Conservation (phyloP, 805 yeast species). For the Candida suzukii region DNA sequence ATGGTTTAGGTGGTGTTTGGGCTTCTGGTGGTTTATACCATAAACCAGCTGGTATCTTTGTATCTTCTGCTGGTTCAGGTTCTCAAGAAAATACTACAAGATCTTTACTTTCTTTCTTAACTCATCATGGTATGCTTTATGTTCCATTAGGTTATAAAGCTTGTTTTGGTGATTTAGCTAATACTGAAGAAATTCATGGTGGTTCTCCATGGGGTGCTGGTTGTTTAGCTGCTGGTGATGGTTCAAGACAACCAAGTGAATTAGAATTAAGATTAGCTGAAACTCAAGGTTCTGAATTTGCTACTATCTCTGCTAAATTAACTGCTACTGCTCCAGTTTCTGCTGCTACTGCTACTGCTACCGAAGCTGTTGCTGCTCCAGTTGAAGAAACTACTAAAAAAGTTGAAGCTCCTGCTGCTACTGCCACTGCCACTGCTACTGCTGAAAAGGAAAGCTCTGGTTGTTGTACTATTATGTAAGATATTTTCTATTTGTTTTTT, state of each 20-base stretch:
- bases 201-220: constrained; percentile 89
- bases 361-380: constrained; percentile 3
- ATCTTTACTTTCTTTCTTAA: constrained; percentile 55
- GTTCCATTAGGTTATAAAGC: constrained; percentile 73
- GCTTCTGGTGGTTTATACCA: constrained; percentile 65
- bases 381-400: constrained; percentile 6
- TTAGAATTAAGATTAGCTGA: constrained; percentile 58
- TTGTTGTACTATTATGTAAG: constrained; percentile 27
- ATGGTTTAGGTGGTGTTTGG: constrained; percentile 76
- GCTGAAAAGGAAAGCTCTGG: constrained; percentile 13
- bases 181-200: constrained; percentile 65
- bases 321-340: constrained; percentile 3
- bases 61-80: constrained; percentile 75
- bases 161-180: constrained; percentile 45
- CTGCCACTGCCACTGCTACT: constrained; percentile 7
- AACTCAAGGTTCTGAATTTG: constrained; percentile 64
- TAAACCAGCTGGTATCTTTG: constrained; percentile 68
- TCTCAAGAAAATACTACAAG: constrained; percentile 73
- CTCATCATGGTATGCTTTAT: constrained; percentile 76
- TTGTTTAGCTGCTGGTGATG: constrained; percentile 68
- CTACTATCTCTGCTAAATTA: constrained; percentile 32
- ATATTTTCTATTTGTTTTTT: not conserved
- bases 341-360: constrained; percentile 6
- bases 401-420: constrained; percentile 1
- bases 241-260: constrained; percentile 60